Base-by-base conservation (phyloP, 257 asterid species). In the Rauvolfia tetraphylla region DNA sequence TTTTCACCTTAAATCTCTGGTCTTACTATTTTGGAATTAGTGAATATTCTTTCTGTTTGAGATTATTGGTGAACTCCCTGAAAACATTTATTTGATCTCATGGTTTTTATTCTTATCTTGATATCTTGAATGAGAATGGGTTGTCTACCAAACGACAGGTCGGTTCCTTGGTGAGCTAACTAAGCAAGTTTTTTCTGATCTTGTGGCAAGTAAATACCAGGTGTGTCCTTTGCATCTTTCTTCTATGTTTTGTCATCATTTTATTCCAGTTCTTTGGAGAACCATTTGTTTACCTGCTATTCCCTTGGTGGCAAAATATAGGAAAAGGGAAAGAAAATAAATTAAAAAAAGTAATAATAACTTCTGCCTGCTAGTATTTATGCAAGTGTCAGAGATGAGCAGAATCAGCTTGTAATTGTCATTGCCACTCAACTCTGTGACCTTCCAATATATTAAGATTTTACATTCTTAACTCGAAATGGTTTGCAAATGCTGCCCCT, bases 91-190 rank as follows among this genome's bases (percentile, higher is more conserved):
- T 2, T 25, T 5, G 39, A 46, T 70, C 5, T 25, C 13, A 14
- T 41, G 61, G 41, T 13, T 12, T 44, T 46, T 48, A 15, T 46
- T 46, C 22, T 46, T 72, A 6, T 29, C 48, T 31, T n/a, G 31
- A 51, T 48, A 20, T 72, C 44, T 20, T 29, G 31, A 51, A 49
- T 59, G 29, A 34, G 56, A 58, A 51, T 54, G n/a, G 42, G 36
- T 61, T 61, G n/a, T 41, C 33, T 49, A 20, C 27, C 44, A 17
- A 51, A 59, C 56, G 48, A 80, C 93, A 95, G 98, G 98, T 44
- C 98, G 98, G 75, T 95, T 94, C 83, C 90, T 95, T 72, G 98
- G 87, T 70, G 98, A 95, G 88, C 85, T 92, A 82, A 95, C 98
- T 62, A 95, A 88, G 87, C 98, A 95, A 89, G 98, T 95, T 34